Evolutionary conservation across 2,329 filamentous ascomycete genomes (phyloP).

Genomic region (Metarhizium guizhouense): DNA sequence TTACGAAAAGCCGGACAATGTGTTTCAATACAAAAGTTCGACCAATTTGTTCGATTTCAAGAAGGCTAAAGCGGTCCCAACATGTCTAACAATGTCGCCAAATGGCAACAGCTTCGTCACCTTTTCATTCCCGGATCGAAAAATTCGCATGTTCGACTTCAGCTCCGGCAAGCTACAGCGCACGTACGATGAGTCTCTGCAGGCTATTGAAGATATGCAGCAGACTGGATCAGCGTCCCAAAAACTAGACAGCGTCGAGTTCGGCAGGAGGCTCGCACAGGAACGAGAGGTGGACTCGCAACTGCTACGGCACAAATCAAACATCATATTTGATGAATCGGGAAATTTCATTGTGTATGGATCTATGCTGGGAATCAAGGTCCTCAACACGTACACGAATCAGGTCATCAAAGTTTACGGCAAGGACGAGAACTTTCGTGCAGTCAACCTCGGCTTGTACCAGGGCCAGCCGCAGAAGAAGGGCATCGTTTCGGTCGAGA

Average conservation of each 20-base stretch:
- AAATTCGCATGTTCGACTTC: constrained; percentile 91
- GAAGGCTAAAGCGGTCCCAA: constrained; percentile 79
- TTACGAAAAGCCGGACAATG: constrained; percentile 85
- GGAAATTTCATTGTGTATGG: constrained; percentile 93
- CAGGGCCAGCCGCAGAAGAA: constrained; percentile 96
- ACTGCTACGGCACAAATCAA: constrained; percentile 59
- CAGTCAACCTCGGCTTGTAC: constrained; percentile 77
- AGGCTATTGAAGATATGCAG: constrained; percentile 88
- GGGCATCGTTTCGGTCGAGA: constrained; percentile 84
- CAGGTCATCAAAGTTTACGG: constrained; percentile 84
- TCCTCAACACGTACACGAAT: constrained; percentile 93
- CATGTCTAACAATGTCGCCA: constrained; percentile 76
- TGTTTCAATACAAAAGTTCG: constrained; percentile 88
- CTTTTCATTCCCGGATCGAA: constrained; percentile 86
- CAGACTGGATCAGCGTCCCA: constrained; percentile 78
- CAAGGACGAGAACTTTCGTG: constrained; percentile 78
- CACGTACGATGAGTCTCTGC: constrained; percentile 90
- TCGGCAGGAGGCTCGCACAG: constrained; percentile 75
- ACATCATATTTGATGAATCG: constrained; percentile 92
- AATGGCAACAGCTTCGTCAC: constrained; percentile 79
- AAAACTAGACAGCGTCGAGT: constrained; percentile 83
- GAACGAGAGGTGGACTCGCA: constrained; percentile 78
- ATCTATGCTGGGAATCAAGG: constrained; percentile 85
- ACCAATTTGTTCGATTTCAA: constrained; percentile 97
- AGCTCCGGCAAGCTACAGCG: constrained; percentile 77